A percentile compares a stretch with the other conserved stretches of the same genome.
Evolutionary conservation across 2,329 filamentous ascomycete species (phyloP).

Genomic region (Epichloe glyceriae): DNA sequence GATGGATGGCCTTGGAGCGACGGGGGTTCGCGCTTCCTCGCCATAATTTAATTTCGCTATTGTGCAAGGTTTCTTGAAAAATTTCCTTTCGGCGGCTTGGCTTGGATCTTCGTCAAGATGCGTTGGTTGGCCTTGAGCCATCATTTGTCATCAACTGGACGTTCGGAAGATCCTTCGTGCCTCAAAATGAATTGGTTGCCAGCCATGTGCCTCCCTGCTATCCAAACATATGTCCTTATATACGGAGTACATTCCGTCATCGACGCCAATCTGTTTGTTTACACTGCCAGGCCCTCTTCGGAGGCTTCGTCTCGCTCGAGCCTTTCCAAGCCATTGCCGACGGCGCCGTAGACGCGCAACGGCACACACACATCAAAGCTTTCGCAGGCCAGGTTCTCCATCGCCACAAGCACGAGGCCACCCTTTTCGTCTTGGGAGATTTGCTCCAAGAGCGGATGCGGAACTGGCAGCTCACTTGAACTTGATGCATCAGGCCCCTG

Average conservation of each 20-base stretch:
- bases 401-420: constrained; percentile 57
- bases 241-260: neutral
- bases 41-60: neutral
- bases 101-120: too few species aligned
- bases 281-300: constrained; percentile 31
- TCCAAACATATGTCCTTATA: neutral
- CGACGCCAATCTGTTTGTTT: constrained; percentile 9
- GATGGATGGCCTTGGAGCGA: neutral
- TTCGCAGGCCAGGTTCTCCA: constrained; percentile 69
- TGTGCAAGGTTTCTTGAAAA: too few species aligned
- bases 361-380: constrained; percentile 85
- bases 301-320: constrained; percentile 41
- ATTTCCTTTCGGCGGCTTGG: too few species aligned
- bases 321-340: constrained; percentile 42
- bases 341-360: constrained; percentile 62
- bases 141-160: too few species aligned
- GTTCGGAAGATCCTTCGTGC: too few species aligned
- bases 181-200: neutral
- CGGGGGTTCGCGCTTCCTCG: neutral
- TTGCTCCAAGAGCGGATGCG: constrained; percentile 56
- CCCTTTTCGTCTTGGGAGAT: constrained; percentile 69
- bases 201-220: neutral
- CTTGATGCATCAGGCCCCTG: constrained; percentile 17
- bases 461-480: constrained; percentile 10
- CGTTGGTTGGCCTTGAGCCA: too few species aligned